Base-by-base conservation (phyloP, 2,329 filamentous ascomycete species). In the Cadophora sp. region DNA sequence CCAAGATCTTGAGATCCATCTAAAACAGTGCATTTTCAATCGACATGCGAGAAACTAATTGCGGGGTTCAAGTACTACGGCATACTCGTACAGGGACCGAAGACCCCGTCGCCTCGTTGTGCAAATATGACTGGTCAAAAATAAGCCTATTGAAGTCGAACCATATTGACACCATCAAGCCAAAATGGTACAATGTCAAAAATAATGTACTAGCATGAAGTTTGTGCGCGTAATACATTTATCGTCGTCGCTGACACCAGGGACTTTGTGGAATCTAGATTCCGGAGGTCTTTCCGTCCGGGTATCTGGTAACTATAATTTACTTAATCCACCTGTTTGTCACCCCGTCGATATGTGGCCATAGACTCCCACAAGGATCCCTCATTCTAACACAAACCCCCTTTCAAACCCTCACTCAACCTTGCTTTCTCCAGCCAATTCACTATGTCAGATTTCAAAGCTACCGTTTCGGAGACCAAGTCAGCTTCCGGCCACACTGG, bases 361-460 rank as follows among this genome's bases (percentile, higher is more conserved):
- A 3, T 19, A 43, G 40, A 19, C 40, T 19, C 40, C 40, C 40
- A 43, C 2, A 16, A 16, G 19, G 5, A 43, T 14, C 40, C 16
- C 40, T 43, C 40, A 43, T 19, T 34, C 11, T 11, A 34, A n/a
- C n/a, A 11, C 34, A 37, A 37, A 8, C 34, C 34, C 7, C 14
- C 34, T n/a, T n/a, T 37, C 34, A 37, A 37, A 8, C 34, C 34
- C 7, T 37, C 34, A 37, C 9, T 37, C 34, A 37, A 37, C 34
- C 34, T 37, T 37, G 14, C 14, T 37, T 3, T 19, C 12, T 16
- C 14, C 12, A 43, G 40, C 14, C 12, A 16, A 16, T 43, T 48
- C 76, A 82, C 72, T 71, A 92, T 92, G 89, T 92, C 90, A 77
- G 89, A 92, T 77, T 84, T 91, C 77, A 89, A 87, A 75, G 90